Base-by-base conservation (phyloP, 2,329 filamentous ascomycete genomes). In the Anisogramma anomala region DNA sequence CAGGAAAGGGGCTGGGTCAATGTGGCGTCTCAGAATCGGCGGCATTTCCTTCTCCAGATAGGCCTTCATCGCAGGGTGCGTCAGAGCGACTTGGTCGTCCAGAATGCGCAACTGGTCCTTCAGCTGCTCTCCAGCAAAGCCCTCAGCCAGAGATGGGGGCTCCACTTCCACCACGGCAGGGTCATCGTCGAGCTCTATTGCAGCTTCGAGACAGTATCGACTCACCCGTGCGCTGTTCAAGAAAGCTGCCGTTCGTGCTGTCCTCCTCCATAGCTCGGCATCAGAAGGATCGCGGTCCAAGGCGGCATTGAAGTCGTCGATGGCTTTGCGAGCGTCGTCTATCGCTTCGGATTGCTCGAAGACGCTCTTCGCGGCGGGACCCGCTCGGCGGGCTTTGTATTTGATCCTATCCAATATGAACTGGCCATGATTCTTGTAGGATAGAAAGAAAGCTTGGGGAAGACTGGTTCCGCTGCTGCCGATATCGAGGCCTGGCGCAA, bases 351-450 rank as follows among this genome's bases (percentile, higher is more conserved):
- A 48, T n/a, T 63, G 58, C 6, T 58, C 52, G 14, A 69, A 59
- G 6, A 62, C 57, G 6, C 57, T 50, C 4, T 51, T 46, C 6
- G 50, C 50, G 13, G 56, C 49, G 13, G 48, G 45, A 5, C 50
- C 47, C 8, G 52, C 45, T 3, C 51, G 47, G 22, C 63, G 64
- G 9, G 65, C 58, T 34, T 63, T 69, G 58, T 74, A 64, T 51
- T 69, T 78, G 50, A 82, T 74, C 43, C 64, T 67, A 57, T 98
- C 89, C n/a, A 98, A 68, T 43, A 82, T 68, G 55, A 94, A 95
- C 55, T 96, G 85, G 31, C 87, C 91, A 62, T 89, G 80, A 53
- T 96, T 98, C 61, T 96, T 98, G 67, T 93, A 86, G 1, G 89
- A 84, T 6, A 98, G 72, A 54, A 94, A 95, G 15, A 96, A 71